A percentile compares a stretch with the other conserved stretches of the same genome.
phyloP scores from a whole-genome alignment of 2,329 filamentous ascomycete genomes.

The Ophioceras dolichostomum region DNA sequence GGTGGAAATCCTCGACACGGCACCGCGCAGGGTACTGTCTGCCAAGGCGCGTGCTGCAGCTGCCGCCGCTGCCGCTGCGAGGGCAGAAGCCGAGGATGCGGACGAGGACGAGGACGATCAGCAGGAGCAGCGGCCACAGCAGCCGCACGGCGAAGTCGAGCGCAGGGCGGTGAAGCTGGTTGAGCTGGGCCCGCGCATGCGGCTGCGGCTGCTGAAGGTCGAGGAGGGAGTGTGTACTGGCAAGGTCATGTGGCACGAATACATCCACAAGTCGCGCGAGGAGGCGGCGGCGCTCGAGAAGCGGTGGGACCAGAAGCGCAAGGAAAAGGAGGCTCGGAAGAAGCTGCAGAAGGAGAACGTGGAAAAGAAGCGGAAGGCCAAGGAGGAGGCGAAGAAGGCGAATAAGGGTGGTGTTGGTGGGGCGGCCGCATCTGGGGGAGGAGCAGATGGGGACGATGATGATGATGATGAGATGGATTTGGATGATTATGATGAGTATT shows the following conservation, averaged over 20 bases:
- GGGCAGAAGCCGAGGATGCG: conserved; percentile 27
- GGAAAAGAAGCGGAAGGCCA: conserved; percentile 73
- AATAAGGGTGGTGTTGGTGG: conserved; percentile 8
- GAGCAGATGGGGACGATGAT: conserved; percentile 24
- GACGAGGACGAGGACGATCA: conserved; percentile 31
- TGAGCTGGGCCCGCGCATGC: conserved; percentile 85
- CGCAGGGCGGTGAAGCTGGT: conserved; percentile 83
- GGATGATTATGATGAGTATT: conserved; percentile 23
- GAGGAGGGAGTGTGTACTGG: conserved; percentile 87
- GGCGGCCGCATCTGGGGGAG: conserved; percentile 18
- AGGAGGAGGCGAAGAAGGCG: conserved; percentile 80
- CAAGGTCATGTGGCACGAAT: conserved; percentile 96
- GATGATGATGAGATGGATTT: conserved; percentile 24
- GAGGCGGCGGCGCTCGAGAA: conserved; percentile 72
- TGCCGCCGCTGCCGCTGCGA: conserved; percentile 21
- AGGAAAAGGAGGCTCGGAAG: conserved; percentile 72
- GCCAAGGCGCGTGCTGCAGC: conserved; percentile 30
- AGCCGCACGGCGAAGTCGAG: conserved; percentile 49
- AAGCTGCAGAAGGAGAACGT: conserved; percentile 83
- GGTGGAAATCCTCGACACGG: conserved; percentile 66
- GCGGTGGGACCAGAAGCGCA: conserved; percentile 65
- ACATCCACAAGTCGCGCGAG: conserved; percentile 68
- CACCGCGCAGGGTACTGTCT: conserved; percentile 48
- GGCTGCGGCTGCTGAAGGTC: conserved; percentile 81
- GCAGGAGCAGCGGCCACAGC: conserved; percentile 18